Evolutionary conservation across 331 rosid genomes (phyloP), one percentile per base, ranked within the genome.

Genomic region (Malus hybrid): DNA sequence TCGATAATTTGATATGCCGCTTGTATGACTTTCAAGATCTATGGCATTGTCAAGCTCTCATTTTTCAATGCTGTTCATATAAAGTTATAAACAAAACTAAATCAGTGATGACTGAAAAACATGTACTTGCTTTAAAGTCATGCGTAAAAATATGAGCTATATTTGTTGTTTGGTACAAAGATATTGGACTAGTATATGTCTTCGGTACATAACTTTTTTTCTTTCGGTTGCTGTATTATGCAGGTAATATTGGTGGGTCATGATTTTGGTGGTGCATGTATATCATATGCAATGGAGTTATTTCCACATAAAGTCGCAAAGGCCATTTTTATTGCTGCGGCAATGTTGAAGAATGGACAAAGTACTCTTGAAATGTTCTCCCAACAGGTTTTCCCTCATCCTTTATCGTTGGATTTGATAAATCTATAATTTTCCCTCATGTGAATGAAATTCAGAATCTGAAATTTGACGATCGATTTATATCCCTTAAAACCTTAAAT

Each of bases 181-280:
- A 42, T 10, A 42, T 42, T 42, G 4, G 59, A 50, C 24, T 67
- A 24, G 39, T 27, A 13, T 56, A 18, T 60, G 57, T 55, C 61
- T 56, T 22, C 46, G 4, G 10, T 67, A 24, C 71, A 61, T 65
- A 42, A 75, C 46, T 75, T 70, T 56, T 67, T 76, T 42, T 31
- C 22, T 72, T 22, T 32, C 24, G 24, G 12, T 62, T 62, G 29
- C 13, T 59, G 31, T 31, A 60, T 74, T 66, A 39, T 66, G 77
- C 80, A 95, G 99, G 99, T 95, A 69, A 90, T 95, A 79, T 79
- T 95, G 88, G 97, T 88, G 78, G 99, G 99, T 46, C 99, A 95
- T 84, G 99, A 95, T 87, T 90, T 95, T 68, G 99, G 99, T 46
- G 99, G 99, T 71, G 86, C 97, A 29, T 90, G 99, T 76, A 86